phyloP scores from a whole-genome alignment of 768 basidiomycete genomes.

The Kwoniella dendrophila region DNA sequence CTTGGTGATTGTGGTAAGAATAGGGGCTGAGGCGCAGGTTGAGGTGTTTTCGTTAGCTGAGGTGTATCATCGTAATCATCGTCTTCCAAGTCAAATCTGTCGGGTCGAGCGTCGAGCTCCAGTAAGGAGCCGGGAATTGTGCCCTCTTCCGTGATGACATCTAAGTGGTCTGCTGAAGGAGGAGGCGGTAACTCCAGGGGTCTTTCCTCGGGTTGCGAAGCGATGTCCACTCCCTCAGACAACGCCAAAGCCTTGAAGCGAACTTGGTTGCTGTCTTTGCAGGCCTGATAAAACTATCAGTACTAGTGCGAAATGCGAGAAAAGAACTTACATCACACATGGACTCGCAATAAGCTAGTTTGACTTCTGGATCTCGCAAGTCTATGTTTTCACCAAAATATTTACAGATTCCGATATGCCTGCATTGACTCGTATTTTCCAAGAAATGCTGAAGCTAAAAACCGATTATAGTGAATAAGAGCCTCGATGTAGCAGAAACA shows the following conservation, averaged over 20 bases:
- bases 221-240: slow-evolving; percentile 15
- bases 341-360: slow-evolving; percentile 47
- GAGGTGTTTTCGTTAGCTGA: background rate
- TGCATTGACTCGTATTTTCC: slow-evolving; percentile 46
- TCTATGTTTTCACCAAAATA: slow-evolving; percentile 57
- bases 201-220: slow-evolving; percentile 20
- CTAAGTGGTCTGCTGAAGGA: slow-evolving; percentile 2
- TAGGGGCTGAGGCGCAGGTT: background rate
- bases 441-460: slow-evolving; percentile 51
- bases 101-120: background rate
- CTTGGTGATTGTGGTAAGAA: background rate
- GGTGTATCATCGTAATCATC: background rate
- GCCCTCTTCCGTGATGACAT: slow-evolving; percentile 6
- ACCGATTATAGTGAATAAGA: background rate
- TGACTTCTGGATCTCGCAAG: slow-evolving; percentile 34
- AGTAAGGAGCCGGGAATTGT: slow-evolving; percentile 5
- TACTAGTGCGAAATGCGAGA: too few relatives aligned
- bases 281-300: slow-evolving; percentile 27
- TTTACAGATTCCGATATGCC: slow-evolving; percentile 55
- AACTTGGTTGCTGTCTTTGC: slow-evolving; percentile 33
- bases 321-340: slow-evolving; percentile 54
- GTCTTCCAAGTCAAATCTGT: background rate
- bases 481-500: too few relatives aligned
- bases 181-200: background rate
- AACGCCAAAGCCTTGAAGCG: slow-evolving; percentile 8